These are phyloP conservation scores for Thelephora ganbajun DNA, from an alignment of 768 basidiomycete genomes.

Conservation along the genomic window DNA sequence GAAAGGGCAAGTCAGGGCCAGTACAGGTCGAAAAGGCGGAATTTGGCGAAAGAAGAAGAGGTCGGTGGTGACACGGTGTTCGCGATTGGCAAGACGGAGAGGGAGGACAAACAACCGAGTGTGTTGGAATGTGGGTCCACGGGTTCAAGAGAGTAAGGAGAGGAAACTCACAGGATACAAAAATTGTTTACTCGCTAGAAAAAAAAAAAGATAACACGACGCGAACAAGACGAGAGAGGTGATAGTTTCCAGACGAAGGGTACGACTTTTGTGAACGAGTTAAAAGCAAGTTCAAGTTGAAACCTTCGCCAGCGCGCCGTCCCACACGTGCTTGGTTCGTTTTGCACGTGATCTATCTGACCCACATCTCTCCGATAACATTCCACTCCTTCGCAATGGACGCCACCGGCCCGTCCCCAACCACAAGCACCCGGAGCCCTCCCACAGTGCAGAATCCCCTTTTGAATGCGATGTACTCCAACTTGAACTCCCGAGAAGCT, in stretches of 20 bases:
- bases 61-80: neutral
- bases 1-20: conserved; percentile 7
- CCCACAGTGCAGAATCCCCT: conserved; percentile 53
- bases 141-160: neutral
- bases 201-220: no score
- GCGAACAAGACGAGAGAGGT: no score
- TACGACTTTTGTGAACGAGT: no score
- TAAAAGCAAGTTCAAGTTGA: neutral
- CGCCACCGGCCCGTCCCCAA: conserved; percentile 38
- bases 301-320: neutral
- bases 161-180: no score
- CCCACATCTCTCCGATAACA: conserved; percentile 60
- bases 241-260: no score
- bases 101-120: conserved; percentile 4
- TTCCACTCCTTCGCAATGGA: conserved; percentile 57
- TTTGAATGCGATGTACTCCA: conserved; percentile 43
- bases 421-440: conserved; percentile 54
- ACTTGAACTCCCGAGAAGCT: conserved; percentile 42
- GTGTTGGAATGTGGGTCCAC: neutral
- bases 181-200: no score
- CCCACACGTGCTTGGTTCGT: conserved; percentile 2
- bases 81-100: conserved; percentile 2
- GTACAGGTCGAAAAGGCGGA: neutral
- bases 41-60: neutral
- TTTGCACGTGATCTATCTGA: conserved; percentile 19